A percentile compares a stretch with the other conserved stretches of the same genome.
Evolutionary conservation across 768 basidiomycete species (phyloP).

Genomic region (Rhodosporidiobolus odoratus): DNA sequence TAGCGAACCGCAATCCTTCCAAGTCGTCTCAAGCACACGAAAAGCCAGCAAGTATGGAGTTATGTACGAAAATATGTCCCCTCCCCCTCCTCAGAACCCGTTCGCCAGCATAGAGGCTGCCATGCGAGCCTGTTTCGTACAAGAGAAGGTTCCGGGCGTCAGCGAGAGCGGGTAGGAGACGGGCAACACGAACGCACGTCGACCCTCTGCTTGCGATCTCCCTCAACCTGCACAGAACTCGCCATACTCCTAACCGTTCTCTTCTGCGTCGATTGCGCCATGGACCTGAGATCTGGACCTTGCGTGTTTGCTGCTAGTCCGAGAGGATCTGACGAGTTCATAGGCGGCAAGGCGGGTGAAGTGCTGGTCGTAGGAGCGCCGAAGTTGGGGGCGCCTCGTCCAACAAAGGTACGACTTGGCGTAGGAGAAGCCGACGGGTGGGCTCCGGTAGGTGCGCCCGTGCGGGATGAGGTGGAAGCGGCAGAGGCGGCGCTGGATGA

Average conservation of each 20-base stretch:
- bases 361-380: slow-evolving; percentile 36
- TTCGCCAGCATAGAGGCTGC: slow-evolving; percentile 38
- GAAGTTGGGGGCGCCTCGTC: slow-evolving; percentile 18
- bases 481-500: slow-evolving; percentile 47
- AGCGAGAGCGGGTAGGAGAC: slow-evolving; percentile 54
- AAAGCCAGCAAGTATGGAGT: background rate
- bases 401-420: slow-evolving; percentile 28
- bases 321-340: slow-evolving; percentile 3
- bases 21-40: background rate
- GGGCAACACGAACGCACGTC: slow-evolving; percentile 76
- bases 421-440: slow-evolving; percentile 50
- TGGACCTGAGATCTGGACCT: slow-evolving; percentile 3
- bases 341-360: slow-evolving; percentile 43
- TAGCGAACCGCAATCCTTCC: no score
- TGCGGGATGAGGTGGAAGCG: slow-evolving; percentile 47
- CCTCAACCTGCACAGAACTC: slow-evolving; percentile 65
- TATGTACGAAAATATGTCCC: background rate
- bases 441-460: slow-evolving; percentile 49
- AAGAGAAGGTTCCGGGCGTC: background rate
- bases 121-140: slow-evolving; percentile 27
- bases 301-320: background rate
- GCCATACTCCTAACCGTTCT: slow-evolving; percentile 52
- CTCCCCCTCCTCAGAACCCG: slow-evolving; percentile 14
- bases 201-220: slow-evolving; percentile 61
- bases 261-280: slow-evolving; percentile 31